Conservation (phyloP, 2,329 filamentous ascomycete species). For the Phialophora expanda region DNA sequence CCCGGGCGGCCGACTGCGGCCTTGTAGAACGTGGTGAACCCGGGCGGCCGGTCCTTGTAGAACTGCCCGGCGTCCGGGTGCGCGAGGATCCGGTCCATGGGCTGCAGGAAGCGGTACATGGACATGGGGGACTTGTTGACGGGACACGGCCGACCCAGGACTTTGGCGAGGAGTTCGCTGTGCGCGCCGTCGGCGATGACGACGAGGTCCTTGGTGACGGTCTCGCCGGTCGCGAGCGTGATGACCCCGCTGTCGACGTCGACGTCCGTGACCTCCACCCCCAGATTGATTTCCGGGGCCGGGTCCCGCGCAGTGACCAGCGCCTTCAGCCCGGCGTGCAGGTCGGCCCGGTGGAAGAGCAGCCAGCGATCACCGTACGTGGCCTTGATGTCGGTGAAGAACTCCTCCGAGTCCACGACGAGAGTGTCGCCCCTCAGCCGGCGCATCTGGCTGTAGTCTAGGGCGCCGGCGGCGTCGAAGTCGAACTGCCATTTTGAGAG, state of each 20-base stretch:
- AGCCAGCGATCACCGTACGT: conserved; percentile 39
- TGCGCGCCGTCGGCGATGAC: conserved; percentile 44
- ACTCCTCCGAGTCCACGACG: conserved; percentile 32
- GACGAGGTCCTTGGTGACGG: conserved; percentile 42
- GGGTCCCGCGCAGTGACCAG: conserved; percentile 25
- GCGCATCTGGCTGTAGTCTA: conserved; percentile 34
- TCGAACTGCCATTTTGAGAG: conserved; percentile 42
- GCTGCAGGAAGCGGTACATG: conserved; percentile 32
- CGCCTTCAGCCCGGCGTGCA: conserved; percentile 41
- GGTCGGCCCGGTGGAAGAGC: conserved; percentile 42
- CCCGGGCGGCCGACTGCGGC: conserved; percentile 26
- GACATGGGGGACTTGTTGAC: conserved; percentile 27
- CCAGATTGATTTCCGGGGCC: conserved; percentile 37
- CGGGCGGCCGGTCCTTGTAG: conserved; percentile 26
- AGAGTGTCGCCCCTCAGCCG: conserved; percentile 37
- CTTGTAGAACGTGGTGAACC: conserved; percentile 32
- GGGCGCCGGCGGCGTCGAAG: conserved; percentile 39
- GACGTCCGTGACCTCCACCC: conserved; percentile 37
- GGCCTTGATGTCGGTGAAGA: conserved; percentile 31
- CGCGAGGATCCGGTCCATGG: conserved; percentile 27
- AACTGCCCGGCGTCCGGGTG: conserved; percentile 25
- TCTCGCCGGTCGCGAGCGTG: conserved; percentile 36
- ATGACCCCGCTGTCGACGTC: conserved; percentile 37
- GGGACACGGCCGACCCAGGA: conserved; percentile 21
- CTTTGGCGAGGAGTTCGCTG: conserved; percentile 25